These are phyloP conservation scores for Tripterygium wilfordii DNA, from an alignment of 177 flowering plant species.

Conservation along the genomic window DNA sequence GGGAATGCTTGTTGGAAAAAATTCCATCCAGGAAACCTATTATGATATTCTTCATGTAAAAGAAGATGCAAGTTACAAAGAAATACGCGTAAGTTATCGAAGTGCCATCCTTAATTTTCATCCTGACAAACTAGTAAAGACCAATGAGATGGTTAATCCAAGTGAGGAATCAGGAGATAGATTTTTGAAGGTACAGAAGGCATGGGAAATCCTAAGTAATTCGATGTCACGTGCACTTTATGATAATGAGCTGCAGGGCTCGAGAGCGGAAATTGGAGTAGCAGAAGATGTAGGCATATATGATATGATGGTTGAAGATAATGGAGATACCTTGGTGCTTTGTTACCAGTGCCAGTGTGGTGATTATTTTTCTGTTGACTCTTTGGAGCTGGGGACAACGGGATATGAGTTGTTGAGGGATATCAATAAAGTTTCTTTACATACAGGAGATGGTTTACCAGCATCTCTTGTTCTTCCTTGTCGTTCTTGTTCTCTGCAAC, in stretches of 20 bases:
- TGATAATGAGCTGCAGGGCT: constrained; percentile 45
- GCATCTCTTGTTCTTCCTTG: constrained; percentile 70
- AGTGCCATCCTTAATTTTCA: constrained; percentile 62
- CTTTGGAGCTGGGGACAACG: constrained; percentile 59
- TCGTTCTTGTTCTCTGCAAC: constrained; percentile 75
- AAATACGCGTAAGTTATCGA: constrained; percentile 70
- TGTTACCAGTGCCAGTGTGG: constrained; percentile 77
- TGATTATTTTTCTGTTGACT: constrained; percentile 63
- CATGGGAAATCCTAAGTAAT: constrained; percentile 73
- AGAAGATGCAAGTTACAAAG: constrained; percentile 76
- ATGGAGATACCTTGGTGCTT: constrained; percentile 39
- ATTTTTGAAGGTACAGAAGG: constrained; percentile 63
- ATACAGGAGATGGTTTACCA: constrained; percentile 18
- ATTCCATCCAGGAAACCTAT: constrained; percentile 37
- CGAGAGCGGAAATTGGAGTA: constrained; percentile 36
- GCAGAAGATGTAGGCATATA: constrained; percentile 61
- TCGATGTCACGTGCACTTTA: constrained; percentile 52
- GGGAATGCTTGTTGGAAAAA: constrained; percentile 38
- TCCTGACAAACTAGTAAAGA: constrained; percentile 67
- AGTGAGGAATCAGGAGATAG: constrained; percentile 20
- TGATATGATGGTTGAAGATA: constrained; percentile 56
- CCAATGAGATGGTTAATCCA: constrained; percentile 11
- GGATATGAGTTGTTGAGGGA: constrained; percentile 39
- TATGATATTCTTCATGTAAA: constrained; percentile 65
- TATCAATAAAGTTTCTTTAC: constrained; percentile 22